phyloP scores from a whole-genome alignment of 495 filamentous ascomycete genomes.

The Xylaria intraflava region DNA sequence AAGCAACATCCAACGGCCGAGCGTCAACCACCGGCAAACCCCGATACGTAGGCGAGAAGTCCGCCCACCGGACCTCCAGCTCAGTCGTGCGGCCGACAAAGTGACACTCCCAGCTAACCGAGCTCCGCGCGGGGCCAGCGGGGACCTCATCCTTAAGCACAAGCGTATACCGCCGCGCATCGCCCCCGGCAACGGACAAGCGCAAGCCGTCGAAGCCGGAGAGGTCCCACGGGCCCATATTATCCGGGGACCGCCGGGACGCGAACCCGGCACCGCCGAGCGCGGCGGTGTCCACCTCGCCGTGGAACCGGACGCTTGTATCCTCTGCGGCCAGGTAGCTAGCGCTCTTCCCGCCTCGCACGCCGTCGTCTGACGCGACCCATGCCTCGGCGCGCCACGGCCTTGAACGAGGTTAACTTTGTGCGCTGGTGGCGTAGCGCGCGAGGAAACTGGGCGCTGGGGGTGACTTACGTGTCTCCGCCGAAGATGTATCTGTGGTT shows the following conservation, averaged over 20 bases:
- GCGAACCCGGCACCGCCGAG: conserved; percentile 82
- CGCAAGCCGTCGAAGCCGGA: conserved; percentile 47
- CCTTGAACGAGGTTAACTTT: conserved; percentile 28
- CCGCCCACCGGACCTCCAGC: conserved; percentile 48
- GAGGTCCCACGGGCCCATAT: conserved; percentile 50
- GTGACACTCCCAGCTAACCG: conserved; percentile 51
- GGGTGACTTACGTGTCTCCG: conserved; percentile 35
- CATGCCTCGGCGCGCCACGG: conserved; percentile 56
- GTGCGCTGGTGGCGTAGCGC: background rate
- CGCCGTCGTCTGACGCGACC: conserved; percentile 62
- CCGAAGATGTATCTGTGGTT: conserved; percentile 37
- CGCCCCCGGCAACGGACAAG: conserved; percentile 14
- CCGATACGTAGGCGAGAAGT: conserved; percentile 64
- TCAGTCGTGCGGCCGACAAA: conserved; percentile 35
- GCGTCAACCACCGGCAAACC: conserved; percentile 56
- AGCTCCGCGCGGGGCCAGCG: conserved; percentile 57
- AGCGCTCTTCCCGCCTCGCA: conserved; percentile 63
- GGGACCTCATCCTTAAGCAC: conserved; percentile 62
- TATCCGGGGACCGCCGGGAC: conserved; percentile 59
- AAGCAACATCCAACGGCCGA: conserved; percentile 45
- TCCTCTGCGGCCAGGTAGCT: conserved; percentile 41
- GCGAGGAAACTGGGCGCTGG: background rate
- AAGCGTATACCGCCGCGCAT: conserved; percentile 60
- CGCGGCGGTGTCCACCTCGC: conserved; percentile 62
- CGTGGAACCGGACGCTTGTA: conserved; percentile 49